phyloP scores from a whole-genome alignment of 1,284 basidiomycete genomes.

The Leccinum fallax region DNA sequence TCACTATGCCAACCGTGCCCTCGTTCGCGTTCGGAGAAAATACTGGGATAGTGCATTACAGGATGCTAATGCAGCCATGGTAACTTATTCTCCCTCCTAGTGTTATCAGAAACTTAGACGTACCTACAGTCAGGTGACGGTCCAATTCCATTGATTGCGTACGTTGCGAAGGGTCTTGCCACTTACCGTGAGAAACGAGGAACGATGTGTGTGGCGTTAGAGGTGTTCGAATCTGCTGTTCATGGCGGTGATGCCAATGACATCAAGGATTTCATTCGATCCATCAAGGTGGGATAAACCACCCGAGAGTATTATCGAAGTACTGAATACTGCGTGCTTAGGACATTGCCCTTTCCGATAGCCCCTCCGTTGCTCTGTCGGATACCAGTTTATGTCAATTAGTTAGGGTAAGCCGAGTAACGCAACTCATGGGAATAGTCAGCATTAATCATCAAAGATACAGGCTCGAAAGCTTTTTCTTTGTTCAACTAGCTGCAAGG shows the following conservation, averaged over 20 bases:
- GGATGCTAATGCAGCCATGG: too few species aligned
- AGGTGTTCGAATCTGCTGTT: not conserved
- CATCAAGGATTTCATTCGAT: not conserved
- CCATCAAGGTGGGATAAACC: not conserved
- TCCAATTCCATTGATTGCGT: too few species aligned
- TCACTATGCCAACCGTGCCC: too few species aligned
- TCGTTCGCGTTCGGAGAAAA: too few species aligned
- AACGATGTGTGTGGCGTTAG: not conserved
- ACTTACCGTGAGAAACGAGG: too few species aligned
- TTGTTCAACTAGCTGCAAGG: not conserved
- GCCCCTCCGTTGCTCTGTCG: not conserved
- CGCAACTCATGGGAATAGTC: not conserved
- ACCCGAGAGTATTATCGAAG: not conserved
- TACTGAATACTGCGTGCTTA: not conserved
- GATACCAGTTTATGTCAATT: not conserved
- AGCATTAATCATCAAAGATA: not conserved
- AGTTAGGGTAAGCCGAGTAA: not conserved
- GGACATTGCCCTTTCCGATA: not conserved
- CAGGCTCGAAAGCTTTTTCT: not conserved
- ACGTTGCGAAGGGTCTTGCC: too few species aligned
- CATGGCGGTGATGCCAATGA: not conserved
- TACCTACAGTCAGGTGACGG: too few species aligned
- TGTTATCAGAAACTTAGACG: too few species aligned
- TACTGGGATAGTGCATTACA: too few species aligned
- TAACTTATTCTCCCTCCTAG: too few species aligned